A percentile compares a stretch with the other conserved stretches of the same genome.
Evolutionary conservation across 495 filamentous ascomycete genomes (phyloP).

Genomic region (Penicillium samsonianum): DNA sequence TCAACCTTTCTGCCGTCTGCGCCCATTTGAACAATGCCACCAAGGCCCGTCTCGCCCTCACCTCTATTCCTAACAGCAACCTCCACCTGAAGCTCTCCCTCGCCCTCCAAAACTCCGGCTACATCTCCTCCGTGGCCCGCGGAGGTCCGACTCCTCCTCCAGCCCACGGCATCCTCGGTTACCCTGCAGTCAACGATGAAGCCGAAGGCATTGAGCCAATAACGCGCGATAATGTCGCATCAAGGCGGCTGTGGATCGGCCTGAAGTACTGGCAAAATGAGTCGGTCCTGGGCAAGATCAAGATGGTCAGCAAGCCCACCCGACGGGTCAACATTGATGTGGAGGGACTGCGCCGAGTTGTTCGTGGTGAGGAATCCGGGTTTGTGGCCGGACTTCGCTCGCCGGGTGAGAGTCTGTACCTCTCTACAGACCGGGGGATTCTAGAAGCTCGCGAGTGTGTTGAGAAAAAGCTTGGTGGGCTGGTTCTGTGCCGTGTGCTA

Average conservation of each 20-base stretch:
- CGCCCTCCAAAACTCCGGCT: slow-evolving; percentile 78
- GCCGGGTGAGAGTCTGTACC: slow-evolving; percentile 81
- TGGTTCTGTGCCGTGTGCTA: slow-evolving; percentile 73
- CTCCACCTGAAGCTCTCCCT: slow-evolving; percentile 76
- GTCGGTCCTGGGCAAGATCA: slow-evolving; percentile 74
- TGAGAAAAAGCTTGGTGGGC: slow-evolving; percentile 79
- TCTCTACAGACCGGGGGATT: slow-evolving; percentile 77
- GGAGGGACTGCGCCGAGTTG: slow-evolving; percentile 58
- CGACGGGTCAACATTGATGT: slow-evolving; percentile 66
- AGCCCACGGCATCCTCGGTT: slow-evolving; percentile 51
- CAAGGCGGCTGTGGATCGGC: slow-evolving; percentile 83
- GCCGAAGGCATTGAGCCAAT: slow-evolving; percentile 52
- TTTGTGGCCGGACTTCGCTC: slow-evolving; percentile 70
- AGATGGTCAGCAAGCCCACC: slow-evolving; percentile 74
- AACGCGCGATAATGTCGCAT: slow-evolving; percentile 76
- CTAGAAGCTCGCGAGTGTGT: slow-evolving; percentile 86
- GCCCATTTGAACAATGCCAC: slow-evolving; percentile 94
- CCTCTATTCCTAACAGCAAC: slow-evolving; percentile 79
- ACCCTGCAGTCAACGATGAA: slow-evolving; percentile 41
- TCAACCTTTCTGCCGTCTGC: slow-evolving; percentile 76
- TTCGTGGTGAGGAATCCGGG: slow-evolving; percentile 63
- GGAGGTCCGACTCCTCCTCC: slow-evolving; percentile 68
- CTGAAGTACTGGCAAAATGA: slow-evolving; percentile 91
- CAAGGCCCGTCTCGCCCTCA: slow-evolving; percentile 80
- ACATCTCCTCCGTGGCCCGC: slow-evolving; percentile 79